Base-by-base conservation (phyloP, 306 rosid genomes). In the Morella rubra region DNA sequence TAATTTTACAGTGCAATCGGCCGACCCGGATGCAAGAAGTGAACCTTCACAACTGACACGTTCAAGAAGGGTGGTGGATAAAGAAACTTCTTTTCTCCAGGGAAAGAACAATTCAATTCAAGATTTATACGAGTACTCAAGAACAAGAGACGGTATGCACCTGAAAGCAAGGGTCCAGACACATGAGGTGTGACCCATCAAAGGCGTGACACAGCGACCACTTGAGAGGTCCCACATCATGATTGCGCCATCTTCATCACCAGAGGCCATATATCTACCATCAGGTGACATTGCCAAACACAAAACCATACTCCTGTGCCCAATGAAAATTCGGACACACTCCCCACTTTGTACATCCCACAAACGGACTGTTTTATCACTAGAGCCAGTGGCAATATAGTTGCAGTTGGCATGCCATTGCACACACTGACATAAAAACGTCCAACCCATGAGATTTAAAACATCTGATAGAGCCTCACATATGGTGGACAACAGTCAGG, bases 341-440 rank as follows among this genome's bases (percentile, higher is more conserved):
- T 93, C 94, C 71, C 99, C 99, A 80, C 89, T 92, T 66, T 89
- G 98, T 75, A 96, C 98, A 68, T 96, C 98, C 98, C 99, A 96
- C 72, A 96, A 80, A 76, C 99, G 79, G 46, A 93, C 99, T 19
- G 97, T 92, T 85, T 92, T 96, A 85, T 96, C 99, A 77, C 98
- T 96, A 47, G 98, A 96, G 47, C 99, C 99, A 24, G 99, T 92
- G 40, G 98, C 97, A 32, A 96, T 86, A 86, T 96, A 96, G 90
- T 96, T 96, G 96, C 99, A 96, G 91, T 96, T 96, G 86, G 83
- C 87, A 81, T 96, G 99, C 99, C 99, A 96, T 85, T 96, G 99
- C 71, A 96, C 96, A 62, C 98, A 91, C 99, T 89, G 72, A 7
- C 75, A 72, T 58, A 70, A 72, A 70, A 68, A 27, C 15, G 79